Percentiles rank a stretch among this genome's conserved stretches.
phyloP scores from a whole-genome alignment of 768 basidiomycete genomes.

The Rhodotorula diobovata region DNA sequence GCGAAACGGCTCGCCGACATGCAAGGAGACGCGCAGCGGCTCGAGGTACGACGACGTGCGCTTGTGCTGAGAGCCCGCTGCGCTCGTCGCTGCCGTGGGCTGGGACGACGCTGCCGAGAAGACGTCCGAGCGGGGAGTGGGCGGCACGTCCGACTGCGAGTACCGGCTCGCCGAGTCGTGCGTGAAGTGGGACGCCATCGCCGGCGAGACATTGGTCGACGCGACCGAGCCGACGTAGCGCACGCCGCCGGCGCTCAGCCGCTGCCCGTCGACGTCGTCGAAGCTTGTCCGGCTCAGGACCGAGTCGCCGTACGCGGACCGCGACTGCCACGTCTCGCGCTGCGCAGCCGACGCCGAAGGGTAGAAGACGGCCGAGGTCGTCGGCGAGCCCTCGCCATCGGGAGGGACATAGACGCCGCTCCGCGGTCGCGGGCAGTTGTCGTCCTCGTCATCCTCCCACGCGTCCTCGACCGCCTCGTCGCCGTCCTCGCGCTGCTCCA shows the following conservation, averaged over 20 bases:
- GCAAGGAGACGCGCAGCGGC: constrained; percentile 22
- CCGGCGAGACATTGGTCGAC: constrained; percentile 9
- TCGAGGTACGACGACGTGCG: constrained; percentile 16
- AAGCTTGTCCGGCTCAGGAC: constrained; percentile 3
- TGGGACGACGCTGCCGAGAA: not conserved
- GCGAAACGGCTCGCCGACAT: constrained; percentile 35
- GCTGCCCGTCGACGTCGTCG: not conserved
- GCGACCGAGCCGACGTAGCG: constrained; percentile 29
- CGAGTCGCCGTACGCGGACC: constrained; percentile 17
- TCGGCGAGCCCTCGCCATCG: not conserved
- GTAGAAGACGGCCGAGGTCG: constrained; percentile 23
- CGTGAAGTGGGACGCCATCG: not conserved
- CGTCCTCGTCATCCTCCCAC: constrained; percentile 23
- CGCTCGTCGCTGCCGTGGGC: not conserved
- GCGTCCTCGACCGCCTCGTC: constrained; percentile 16
- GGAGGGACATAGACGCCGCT: constrained; percentile 16
- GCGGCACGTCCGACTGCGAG: constrained; percentile 10
- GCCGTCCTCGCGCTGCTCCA: not conserved
- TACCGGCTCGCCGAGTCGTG: constrained; percentile 1
- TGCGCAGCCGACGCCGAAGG: not conserved
- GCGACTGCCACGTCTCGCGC: constrained; percentile 12
- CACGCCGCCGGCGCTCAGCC: not conserved
- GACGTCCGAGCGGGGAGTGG: constrained; percentile 18
- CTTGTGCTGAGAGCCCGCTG: constrained; percentile 6
- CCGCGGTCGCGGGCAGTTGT: constrained; percentile 11